Conservation (phyloP, 106 monocot species). For the Allium sativum region DNA sequence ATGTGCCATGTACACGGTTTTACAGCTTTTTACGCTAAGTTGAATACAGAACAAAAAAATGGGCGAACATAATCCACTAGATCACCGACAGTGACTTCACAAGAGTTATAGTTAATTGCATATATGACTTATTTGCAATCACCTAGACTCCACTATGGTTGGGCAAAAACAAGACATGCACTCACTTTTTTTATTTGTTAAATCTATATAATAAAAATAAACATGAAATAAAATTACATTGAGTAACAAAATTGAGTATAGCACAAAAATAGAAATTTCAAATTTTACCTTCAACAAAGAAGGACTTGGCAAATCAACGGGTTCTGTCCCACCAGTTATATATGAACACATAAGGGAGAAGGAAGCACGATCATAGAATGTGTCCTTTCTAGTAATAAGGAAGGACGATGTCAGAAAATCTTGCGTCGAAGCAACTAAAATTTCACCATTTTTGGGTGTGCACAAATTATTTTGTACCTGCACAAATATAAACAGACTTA, state of each 20-base stretch:
- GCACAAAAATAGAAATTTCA: no score
- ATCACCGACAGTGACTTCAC: no score
- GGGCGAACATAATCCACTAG: no score
- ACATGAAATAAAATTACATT: background rate
- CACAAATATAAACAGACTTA: background rate
- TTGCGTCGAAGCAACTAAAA: conserved; percentile 95
- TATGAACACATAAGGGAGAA: conserved; percentile 91
- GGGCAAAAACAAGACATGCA: no score
- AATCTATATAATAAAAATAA: no score
- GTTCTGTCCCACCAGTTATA: conserved; percentile 80
- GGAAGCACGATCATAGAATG: conserved; percentile 80
- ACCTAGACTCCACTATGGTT: no score
- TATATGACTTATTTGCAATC: no score
- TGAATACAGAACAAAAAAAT: no score
- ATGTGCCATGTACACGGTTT: no score
- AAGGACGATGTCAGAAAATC: conserved; percentile 96
- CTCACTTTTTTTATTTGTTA: no score
- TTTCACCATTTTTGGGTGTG: conserved; percentile 97
- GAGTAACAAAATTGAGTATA: background rate
- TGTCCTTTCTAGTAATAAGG: conserved; percentile 91
- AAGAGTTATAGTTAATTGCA: no score
- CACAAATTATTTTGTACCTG: conserved; percentile 99
- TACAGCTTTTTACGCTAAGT: no score
- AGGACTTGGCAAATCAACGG: conserved; percentile 87
- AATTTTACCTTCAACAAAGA: conserved; percentile 63